A percentile compares a stretch with the other conserved stretches of the same genome.
Conservation (phyloP, 2,329 filamentous ascomycete species). For the Xylariaceae sp. region DNA sequence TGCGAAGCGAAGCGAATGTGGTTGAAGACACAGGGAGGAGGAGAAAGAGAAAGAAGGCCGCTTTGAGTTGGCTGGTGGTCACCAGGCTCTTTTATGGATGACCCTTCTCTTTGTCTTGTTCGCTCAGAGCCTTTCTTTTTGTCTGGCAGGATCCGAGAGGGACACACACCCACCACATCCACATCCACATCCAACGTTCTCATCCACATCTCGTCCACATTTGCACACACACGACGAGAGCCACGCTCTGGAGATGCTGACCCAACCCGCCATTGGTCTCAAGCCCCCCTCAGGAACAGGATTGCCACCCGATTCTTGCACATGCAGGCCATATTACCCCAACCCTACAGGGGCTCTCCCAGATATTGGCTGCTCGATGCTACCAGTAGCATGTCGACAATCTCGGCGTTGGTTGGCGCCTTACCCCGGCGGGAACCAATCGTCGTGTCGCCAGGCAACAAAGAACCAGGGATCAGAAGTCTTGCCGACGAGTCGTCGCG, state of each 20-base stretch:
- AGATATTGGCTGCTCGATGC: neutral
- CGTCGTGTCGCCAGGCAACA: neutral
- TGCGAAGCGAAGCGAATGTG: slow-evolving; percentile 9
- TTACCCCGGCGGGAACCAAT: neutral
- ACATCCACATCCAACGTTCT: too few species aligned
- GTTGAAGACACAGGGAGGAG: slow-evolving; percentile 4
- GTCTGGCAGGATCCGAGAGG: neutral
- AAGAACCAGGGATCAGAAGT: neutral
- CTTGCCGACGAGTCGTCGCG: neutral
- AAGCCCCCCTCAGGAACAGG: neutral
- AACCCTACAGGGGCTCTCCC: neutral
- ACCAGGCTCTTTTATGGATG: slow-evolving; percentile 10
- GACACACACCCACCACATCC: neutral
- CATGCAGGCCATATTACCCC: neutral
- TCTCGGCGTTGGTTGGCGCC: neutral
- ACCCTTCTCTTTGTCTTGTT: neutral
- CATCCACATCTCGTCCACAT: neutral
- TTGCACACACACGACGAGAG: neutral
- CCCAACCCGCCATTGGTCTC: neutral
- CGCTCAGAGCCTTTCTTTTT: neutral
- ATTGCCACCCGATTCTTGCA: neutral
- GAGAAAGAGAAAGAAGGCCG: neutral
- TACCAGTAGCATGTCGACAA: neutral
- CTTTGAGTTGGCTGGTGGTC: neutral
- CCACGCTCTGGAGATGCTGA: neutral